Conservation (phyloP, 139 green algal genomes). For the Coelastrella sp. region DNA sequence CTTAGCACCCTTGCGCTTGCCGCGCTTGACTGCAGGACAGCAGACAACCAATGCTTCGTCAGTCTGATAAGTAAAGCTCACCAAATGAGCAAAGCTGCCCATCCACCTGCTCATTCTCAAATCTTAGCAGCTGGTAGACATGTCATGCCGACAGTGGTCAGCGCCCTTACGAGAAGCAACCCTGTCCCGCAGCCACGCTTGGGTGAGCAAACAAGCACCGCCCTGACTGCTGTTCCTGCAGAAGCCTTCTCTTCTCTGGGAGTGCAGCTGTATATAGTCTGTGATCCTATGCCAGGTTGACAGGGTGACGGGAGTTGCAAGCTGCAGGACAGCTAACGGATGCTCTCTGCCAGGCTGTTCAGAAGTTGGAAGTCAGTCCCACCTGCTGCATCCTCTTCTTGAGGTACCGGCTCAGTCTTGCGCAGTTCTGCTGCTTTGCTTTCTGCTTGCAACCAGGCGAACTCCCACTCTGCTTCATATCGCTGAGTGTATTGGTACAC, state of each 20-base stretch:
- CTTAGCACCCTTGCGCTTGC: constrained; percentile 42
- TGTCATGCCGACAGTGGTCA: too few species aligned
- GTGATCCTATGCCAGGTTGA: too few species aligned
- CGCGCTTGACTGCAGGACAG: constrained; percentile 23
- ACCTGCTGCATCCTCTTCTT: constrained; percentile 5
- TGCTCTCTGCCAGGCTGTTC: neutral
- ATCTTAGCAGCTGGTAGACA: too few species aligned
- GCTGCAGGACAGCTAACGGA: too few species aligned
- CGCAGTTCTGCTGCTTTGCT: neutral
- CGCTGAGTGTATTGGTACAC: constrained; percentile 18
- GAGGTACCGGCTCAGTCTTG: neutral
- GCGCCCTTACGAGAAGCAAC: too few species aligned
- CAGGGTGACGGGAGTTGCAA: too few species aligned
- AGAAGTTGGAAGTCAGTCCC: neutral
- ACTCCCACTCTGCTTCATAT: constrained; percentile 43
- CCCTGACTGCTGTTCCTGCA: too few species aligned
- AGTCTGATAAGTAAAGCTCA: neutral
- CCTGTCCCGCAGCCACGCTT: too few species aligned
- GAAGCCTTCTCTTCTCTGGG: too few species aligned
- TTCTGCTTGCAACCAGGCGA: constrained; percentile 39
- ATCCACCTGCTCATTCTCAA: too few species aligned
- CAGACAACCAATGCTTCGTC: neutral
- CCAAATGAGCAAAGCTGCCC: neutral
- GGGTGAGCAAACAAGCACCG: too few species aligned
- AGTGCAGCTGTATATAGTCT: too few species aligned